Percentiles rank a stretch among this genome's conserved stretches.
phyloP scores from a whole-genome alignment of 495 filamentous ascomycete species.

The Penicillium turbatum region DNA sequence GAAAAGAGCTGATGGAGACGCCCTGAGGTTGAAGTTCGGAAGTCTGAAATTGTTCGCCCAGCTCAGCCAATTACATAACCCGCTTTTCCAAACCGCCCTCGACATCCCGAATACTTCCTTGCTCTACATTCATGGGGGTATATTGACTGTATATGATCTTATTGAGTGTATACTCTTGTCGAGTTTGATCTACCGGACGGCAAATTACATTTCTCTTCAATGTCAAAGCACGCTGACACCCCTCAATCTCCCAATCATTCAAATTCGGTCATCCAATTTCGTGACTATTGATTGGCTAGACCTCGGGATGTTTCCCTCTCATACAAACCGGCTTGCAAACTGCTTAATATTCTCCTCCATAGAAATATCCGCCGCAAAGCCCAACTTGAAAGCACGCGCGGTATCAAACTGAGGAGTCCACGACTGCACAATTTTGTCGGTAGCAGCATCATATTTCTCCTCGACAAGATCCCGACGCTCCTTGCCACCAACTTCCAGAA shows the following conservation, averaged over 20 bases:
- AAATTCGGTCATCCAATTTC: slow-evolving; percentile 10
- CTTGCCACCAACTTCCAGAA: slow-evolving; percentile 65
- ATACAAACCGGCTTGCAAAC: slow-evolving; percentile 41
- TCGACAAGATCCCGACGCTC: slow-evolving; percentile 59
- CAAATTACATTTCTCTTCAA: background rate
- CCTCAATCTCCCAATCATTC: background rate
- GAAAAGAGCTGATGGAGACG: slow-evolving; percentile 38
- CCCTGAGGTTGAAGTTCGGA: slow-evolving; percentile 49
- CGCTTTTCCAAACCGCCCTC: slow-evolving; percentile 43
- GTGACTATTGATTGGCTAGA: slow-evolving; percentile 16
- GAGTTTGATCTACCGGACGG: background rate
- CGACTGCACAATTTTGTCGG: slow-evolving; percentile 67
- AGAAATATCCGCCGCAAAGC: slow-evolving; percentile 55
- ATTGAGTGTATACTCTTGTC: background rate
- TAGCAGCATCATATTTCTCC: slow-evolving; percentile 60
- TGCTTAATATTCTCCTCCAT: slow-evolving; percentile 55
- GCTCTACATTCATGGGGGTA: background rate
- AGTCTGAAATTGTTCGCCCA: slow-evolving; percentile 49
- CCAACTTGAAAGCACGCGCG: slow-evolving; percentile 52
- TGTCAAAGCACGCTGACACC: background rate
- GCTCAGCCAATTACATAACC: slow-evolving; percentile 49
- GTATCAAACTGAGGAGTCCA: slow-evolving; percentile 70
- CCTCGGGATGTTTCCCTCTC: background rate
- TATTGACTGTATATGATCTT: background rate
- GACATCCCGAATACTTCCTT: slow-evolving; percentile 40